phyloP scores from a whole-genome alignment of 805 yeast species.

The Ogataea trehalophila region DNA sequence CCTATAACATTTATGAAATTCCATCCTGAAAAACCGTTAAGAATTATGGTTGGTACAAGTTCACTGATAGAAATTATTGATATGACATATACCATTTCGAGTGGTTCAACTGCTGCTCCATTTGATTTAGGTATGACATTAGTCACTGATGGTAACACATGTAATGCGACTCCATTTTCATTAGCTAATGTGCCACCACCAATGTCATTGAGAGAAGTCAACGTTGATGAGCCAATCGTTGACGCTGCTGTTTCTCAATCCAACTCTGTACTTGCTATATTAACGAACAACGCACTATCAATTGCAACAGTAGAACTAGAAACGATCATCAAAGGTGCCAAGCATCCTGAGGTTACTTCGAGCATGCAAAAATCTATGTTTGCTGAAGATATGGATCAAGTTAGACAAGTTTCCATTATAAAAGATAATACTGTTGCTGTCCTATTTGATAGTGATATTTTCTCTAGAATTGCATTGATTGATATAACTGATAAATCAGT shows the following conservation, averaged over 20 bases:
- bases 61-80: conserved; percentile 56
- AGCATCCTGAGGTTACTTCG: conserved; percentile 39
- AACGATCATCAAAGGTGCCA: conserved; percentile 39
- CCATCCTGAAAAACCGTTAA: conserved; percentile 86
- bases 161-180: conserved; percentile 75
- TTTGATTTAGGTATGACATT: conserved; percentile 72
- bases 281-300: conserved; percentile 43
- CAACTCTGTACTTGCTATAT: conserved; percentile 54
- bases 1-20: conserved; percentile 51
- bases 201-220: conserved; percentile 64
- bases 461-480: conserved; percentile 48
- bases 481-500: conserved; percentile 39
- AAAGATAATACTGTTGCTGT: conserved; percentile 51
- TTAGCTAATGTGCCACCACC: conserved; percentile 96
- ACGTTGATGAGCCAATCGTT: conserved; percentile 47
- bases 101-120: conserved; percentile 68
- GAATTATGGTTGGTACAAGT: conserved; percentile 60
- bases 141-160: conserved; percentile 72
- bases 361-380: conserved; percentile 32
- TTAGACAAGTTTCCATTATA: conserved; percentile 62
- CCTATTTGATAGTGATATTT: conserved; percentile 47
- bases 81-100: conserved; percentile 54
- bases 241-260: conserved; percentile 62
- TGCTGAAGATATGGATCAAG: conserved; percentile 37
- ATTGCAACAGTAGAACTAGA: conserved; percentile 43